These are phyloP conservation scores for Quercus lobata DNA, from an alignment of 331 rosid genomes.

Conservation along the genomic window DNA sequence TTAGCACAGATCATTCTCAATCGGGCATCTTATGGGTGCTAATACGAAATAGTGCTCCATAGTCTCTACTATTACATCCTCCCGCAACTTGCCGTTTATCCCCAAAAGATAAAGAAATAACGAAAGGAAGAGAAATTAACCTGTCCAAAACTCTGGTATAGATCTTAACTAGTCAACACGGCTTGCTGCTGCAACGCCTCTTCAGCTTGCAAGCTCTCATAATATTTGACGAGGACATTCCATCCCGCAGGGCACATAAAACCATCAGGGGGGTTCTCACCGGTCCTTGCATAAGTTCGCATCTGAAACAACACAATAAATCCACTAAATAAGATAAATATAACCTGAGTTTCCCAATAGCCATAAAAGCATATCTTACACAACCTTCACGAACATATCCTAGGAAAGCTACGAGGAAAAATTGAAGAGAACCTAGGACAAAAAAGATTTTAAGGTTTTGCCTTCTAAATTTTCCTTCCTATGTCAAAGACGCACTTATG, in stretches of 20 bases:
- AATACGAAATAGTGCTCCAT: not conserved
- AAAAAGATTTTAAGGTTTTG: not conserved
- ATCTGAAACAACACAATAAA: constrained; percentile 43
- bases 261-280: constrained; percentile 93
- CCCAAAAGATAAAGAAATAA: not conserved
- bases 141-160: constrained; percentile 5
- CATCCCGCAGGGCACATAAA: constrained; percentile 97
- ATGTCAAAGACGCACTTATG: not conserved
- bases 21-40: not conserved
- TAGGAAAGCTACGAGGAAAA: not conserved
- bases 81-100: not conserved
- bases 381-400: not conserved
- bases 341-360: not conserved
- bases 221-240: constrained; percentile 83
- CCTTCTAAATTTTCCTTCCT: not conserved
- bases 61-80: not conserved
- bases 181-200: constrained; percentile 58
- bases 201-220: constrained; percentile 75
- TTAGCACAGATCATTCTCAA: not conserved
- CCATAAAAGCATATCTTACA: not conserved
- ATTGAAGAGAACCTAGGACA: not conserved
- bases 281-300: constrained; percentile 80
- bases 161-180: constrained; percentile 48
- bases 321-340: constrained; percentile 1
- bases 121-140: not conserved